Base-by-base conservation (phyloP, 164 flowering plant genomes). In the Dillenia suffruticosa region DNA sequence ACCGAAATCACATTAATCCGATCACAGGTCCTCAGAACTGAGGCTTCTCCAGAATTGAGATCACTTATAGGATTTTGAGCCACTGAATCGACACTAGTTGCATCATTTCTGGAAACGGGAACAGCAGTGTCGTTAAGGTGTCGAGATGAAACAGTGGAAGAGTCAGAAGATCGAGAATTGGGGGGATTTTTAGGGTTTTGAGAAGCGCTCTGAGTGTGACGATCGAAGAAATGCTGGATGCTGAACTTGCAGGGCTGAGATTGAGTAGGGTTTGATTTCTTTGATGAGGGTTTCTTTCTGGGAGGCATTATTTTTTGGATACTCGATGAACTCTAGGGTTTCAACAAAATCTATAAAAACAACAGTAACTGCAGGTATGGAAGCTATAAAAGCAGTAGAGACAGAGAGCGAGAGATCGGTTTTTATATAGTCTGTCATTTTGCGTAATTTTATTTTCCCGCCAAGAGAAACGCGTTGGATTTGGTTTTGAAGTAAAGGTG, bases 181-280 rank as follows among this genome's bases (percentile, higher is more conserved):
- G 32, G 22, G 17, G 57, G 44, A 44, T 54, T 56, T 58, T 65
- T 60, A 12, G 71, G 68, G 44, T 65, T 68, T 52, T 72, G 68
- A 47, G 83, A 65, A 15, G 76, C 70, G 43, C 76, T 73, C 59
- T 91, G 92, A 44, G 94, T 45, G 70, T 89, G 97, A 51, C 89
- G 97, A 7, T 77, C 80, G 83, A 91, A 94, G 89, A 94, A 87
- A 65, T 89, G 98, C 49, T 89, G 90, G 80, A 93, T 93, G 7
- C 98, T 97, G 68, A 77, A 93, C 75, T 90, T 90, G 51, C 90
- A 76, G 7, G 88, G 89, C 63, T 83, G 89, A 9, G 92, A 75
- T 22, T 53, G 66, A 13, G 49, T 74, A 12, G 68, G 80, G 59
- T 73, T 82, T 2, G 84, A 67, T 72, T 81, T 84, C 81, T 81